Evolutionary conservation across 768 basidiomycete species (phyloP), one percentile per base, ranked within the genome.

Genomic region (Pisolithus marmoratus): DNA sequence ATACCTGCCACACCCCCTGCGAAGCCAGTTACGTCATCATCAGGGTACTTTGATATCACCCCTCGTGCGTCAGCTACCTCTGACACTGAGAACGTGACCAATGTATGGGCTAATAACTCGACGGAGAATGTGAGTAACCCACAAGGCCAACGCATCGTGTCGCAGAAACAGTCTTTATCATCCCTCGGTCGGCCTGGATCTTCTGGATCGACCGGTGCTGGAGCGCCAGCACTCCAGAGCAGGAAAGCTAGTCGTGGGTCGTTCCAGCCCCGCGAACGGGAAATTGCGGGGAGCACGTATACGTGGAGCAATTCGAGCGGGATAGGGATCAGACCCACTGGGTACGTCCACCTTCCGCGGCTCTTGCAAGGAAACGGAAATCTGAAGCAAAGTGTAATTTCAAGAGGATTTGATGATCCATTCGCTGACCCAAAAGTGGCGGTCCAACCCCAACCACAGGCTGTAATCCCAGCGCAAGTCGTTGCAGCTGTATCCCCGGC

Each of bases 51-150:
- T 15, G 56, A 64, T 23, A 60, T 62, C 1, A 59, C 63, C 7
- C 67, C 59, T 23, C 58, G 66, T 24, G 55, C 60, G 8, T 65
- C 66, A 15, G 64, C 66, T 4, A 20, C 27, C 22, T 31, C n/a
- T n/a, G 65, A 62, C 2, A 56, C 55, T 19, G 60, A 65, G 14
- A 50, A 58, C 1, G 57, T 55, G 8, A 22, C 49, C 14, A 70
- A 68, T 8, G 60, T 68, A 23, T 68, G 68, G 66, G 66, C 53
- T n/a, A 59, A 63, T 8, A n/a, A 52, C 26, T 68, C 61, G 4
- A 29, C 46, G n/a, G 46, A 47, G 14, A 47, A 31, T 7, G 60
- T 60, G 14, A 57, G 54, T 2, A 61, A 54, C 17, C 60, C 60
- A 9, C 52, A 52, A 2, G 60, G 58, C 11, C 63, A 57, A 26